Evolutionary conservation across 805 yeast genomes (phyloP).

Genomic region (Candida ulmi): DNA sequence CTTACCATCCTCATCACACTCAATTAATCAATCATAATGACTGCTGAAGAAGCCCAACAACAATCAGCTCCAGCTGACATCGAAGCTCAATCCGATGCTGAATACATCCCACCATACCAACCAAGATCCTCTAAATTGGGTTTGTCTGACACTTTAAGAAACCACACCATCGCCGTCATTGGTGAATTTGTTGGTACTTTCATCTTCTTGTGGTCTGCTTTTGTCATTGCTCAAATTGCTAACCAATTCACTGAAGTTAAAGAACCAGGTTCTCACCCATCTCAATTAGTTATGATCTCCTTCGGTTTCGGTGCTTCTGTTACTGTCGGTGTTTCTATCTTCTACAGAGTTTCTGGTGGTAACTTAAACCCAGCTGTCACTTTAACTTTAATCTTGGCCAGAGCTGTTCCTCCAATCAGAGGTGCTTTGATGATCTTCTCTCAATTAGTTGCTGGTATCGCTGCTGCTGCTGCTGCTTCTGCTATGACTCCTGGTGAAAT

Average conservation of each 20-base stretch:
- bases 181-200: conserved; percentile 89
- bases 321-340: conserved; percentile 62
- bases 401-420: conserved; percentile 70
- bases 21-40: conserved; percentile 1
- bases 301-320: conserved; percentile 86
- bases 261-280: conserved; percentile 48
- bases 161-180: conserved; percentile 60
- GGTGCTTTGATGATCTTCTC: conserved; percentile 59
- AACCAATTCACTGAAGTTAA: conserved; percentile 43
- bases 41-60: conserved; percentile 9
- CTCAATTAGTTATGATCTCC: conserved; percentile 71
- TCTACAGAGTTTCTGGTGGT: conserved; percentile 81
- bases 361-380: conserved; percentile 89
- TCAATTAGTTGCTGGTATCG: conserved; percentile 82
- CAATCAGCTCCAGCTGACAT: conserved; percentile 20
- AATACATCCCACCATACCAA: conserved; percentile 34
- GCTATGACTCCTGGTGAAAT: conserved; percentile 82
- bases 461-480: conserved; percentile 84
- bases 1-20: background rate
- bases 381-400: conserved; percentile 60
- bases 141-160: conserved; percentile 39
- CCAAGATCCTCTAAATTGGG: conserved; percentile 32
- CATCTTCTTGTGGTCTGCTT: conserved; percentile 77
- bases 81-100: conserved; percentile 33
- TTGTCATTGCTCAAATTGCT: conserved; percentile 78